Conservation (phyloP, 192 early-diverging fungal species). For the Umbelopsis sp. region DNA sequence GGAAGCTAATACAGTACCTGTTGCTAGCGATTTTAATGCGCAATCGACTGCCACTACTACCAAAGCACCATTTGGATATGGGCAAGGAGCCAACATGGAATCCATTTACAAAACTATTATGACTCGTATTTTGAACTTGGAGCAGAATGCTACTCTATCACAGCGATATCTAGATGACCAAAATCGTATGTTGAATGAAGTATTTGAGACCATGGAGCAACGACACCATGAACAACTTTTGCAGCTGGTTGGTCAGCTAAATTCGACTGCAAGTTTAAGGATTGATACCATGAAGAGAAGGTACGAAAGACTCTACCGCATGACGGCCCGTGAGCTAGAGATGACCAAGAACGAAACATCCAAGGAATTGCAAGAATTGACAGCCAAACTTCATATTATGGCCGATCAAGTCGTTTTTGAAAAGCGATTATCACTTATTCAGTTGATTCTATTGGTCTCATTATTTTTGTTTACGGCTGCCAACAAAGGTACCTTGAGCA, state of each 20-base stretch:
- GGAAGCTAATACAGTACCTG: slow-evolving; percentile 19
- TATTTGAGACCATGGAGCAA: slow-evolving; percentile 59
- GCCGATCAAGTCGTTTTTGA: slow-evolving; percentile 53
- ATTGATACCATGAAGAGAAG: slow-evolving; percentile 61
- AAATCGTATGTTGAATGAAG: slow-evolving; percentile 67
- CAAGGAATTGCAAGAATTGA: slow-evolving; percentile 41
- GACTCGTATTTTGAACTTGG: slow-evolving; percentile 77
- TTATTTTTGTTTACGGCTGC: slow-evolving; percentile 42
- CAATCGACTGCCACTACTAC: slow-evolving; percentile 11
- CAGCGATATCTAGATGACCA: slow-evolving; percentile 80
- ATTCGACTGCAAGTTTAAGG: slow-evolving; percentile 61
- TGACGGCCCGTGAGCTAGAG: slow-evolving; percentile 38
- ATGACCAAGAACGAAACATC: slow-evolving; percentile 43
- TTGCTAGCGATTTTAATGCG: slow-evolving; percentile 23
- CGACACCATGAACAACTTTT: slow-evolving; percentile 65
- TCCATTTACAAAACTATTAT: slow-evolving; percentile 91
- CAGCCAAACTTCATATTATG: slow-evolving; percentile 45
- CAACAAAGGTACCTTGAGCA: slow-evolving; percentile 42
- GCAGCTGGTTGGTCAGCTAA: slow-evolving; percentile 65
- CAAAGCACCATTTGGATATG: slow-evolving; percentile 5
- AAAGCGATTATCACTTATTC: slow-evolving; percentile 39
- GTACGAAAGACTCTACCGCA: slow-evolving; percentile 49
- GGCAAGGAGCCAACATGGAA: slow-evolving; percentile 51
- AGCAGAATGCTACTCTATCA: slow-evolving; percentile 77
- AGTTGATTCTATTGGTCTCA: slow-evolving; percentile 36